Evolutionary conservation across 23 red algal species (phyloP), one percentile per base, ranked within the genome.

Genomic region (Gracilaria vermiculophylla): DNA sequence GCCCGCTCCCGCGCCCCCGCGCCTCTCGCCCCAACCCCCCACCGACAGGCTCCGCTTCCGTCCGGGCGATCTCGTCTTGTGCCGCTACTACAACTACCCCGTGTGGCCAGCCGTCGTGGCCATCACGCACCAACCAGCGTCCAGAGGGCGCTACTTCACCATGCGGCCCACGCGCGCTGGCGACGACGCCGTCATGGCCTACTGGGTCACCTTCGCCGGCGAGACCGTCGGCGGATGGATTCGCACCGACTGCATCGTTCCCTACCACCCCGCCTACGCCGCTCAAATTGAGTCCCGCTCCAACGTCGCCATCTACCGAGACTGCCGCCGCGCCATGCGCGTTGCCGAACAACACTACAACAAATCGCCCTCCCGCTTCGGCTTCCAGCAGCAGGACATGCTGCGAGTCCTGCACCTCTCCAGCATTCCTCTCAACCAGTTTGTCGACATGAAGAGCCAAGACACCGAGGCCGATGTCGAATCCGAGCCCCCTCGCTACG

Each of bases 371-470:
- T 73, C 67, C 5, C 67, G 67, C 8, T 73, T 73, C n/a, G 36
- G 67, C 5, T 73, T 47, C 67, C 1, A 5, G 9, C 8, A 23
- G 0, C 10, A 13, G 1, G 67, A 73, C 47, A 28, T 45, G n/a
- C 24, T 2, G 0, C 17, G 2, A 3, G 2, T 73, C 42, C 9
- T 25, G 42, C 9, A 13, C 3, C 40, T 73, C 20, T 28, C 19
- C 20, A 47, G 37, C 3, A 73, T 73, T 47, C 67, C 67, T 5
- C 25, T 73, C 40, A 73, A 73, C 37, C 10, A 73, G n/a, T 73
- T 45, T 73, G 67, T 73, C 40, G 67, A 73, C 13, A 73, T 73
- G 28, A 73, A 73, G 67, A 73, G 67, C 23, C 67, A 73, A 73
- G 67, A 73, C 42, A 37, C 67, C 19, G 28, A 73, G 23, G 67